Evolutionary conservation across 2,329 filamentous ascomycete species (phyloP).

Genomic region (Colletotrichum somersetense): DNA sequence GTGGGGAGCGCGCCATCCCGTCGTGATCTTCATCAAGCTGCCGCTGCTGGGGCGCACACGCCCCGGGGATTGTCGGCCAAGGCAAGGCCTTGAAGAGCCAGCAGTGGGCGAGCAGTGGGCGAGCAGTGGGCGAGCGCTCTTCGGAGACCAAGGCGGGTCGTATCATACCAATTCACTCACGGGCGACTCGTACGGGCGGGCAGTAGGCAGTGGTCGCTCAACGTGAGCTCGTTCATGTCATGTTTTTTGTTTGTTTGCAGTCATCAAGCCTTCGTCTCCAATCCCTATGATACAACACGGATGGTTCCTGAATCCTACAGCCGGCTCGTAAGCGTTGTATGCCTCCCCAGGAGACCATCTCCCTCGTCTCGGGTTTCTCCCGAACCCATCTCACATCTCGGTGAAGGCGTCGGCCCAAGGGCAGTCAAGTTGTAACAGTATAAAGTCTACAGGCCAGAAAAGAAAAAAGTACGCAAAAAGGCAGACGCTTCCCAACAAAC

Average conservation of each 20-base stretch:
- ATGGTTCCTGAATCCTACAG: slow-evolving; percentile 42
- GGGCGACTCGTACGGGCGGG: background rate
- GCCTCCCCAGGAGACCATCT: slow-evolving; percentile 23
- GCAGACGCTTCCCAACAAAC: slow-evolving; percentile 41
- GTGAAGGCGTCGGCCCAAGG: slow-evolving; percentile 27
- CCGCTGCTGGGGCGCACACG: background rate
- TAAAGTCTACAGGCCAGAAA: slow-evolving; percentile 39
- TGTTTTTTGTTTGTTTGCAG: slow-evolving; percentile 14
- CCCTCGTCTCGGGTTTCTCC: slow-evolving; percentile 20
- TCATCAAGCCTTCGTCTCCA: slow-evolving; percentile 41
- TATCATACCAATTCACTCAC: slow-evolving; percentile 18
- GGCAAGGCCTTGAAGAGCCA: slow-evolving; percentile 16
- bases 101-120: background rate
- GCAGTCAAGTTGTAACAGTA: slow-evolving; percentile 40
- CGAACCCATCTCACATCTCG: slow-evolving; percentile 29
- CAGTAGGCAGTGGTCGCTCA: slow-evolving; percentile 24
- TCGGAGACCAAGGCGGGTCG: no score
- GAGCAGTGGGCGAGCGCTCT: background rate
- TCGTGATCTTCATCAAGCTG: slow-evolving; percentile 24
- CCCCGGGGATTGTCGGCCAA: slow-evolving; percentile 14
- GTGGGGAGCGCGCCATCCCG: slow-evolving; percentile 25
- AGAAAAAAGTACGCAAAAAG: slow-evolving; percentile 29
- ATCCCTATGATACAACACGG: slow-evolving; percentile 42
- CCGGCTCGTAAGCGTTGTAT: slow-evolving; percentile 28
- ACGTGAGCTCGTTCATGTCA: slow-evolving; percentile 35